Base-by-base conservation (phyloP, 768 basidiomycete species). In the Strobilomyces confusus region DNA sequence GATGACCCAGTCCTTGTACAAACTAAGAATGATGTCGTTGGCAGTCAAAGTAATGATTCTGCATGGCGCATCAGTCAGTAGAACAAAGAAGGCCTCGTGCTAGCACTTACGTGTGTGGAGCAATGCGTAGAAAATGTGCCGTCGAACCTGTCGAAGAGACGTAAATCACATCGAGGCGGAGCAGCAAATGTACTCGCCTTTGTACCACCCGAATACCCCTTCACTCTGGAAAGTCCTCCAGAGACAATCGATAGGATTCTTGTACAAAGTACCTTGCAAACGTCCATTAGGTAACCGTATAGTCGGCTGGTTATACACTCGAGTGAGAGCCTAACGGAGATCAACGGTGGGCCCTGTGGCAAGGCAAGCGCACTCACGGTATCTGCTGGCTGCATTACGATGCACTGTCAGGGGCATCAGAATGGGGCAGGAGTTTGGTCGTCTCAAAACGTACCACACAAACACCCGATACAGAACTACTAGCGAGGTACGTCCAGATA, bases 291-390 rank as follows among this genome's bases (percentile, higher is more conserved):
- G 83, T 34, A 84, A 77, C 42, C 73, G 73, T 59, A 76, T 77
- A 0, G 92, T 93, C 11, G 92, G 89, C 76, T 95, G 97, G 65
- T 98, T 98, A 70, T 98, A 99, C 80, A 98, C 85, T 52, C 97
- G 80, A 8, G 97, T 98, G 45, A 98, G 71, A 46, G 90, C 87
- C 83, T 91, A 62, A 17, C 50, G 32, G 22, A 55, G 20, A 42
- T 61, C 32, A 58, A 23, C 13, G 41, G 19, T 30, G 32, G n/a
- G 26, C 45, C 15, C 2, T 13, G 2, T 23, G 13, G 9, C n/a
- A 34, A 17, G 47, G 13, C 12, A 17, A 59, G 70, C 44, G n/a
- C 67, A 70, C 76, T 65, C 56, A 85, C 92, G 23, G 91, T 93
- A 67, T 93, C 91, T 9, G 92, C 91, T 9, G 92, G 92, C 71